Evolutionary conservation across 1,284 basidiomycete genomes (phyloP).

Genomic region (Marasmius tenuissimus): DNA sequence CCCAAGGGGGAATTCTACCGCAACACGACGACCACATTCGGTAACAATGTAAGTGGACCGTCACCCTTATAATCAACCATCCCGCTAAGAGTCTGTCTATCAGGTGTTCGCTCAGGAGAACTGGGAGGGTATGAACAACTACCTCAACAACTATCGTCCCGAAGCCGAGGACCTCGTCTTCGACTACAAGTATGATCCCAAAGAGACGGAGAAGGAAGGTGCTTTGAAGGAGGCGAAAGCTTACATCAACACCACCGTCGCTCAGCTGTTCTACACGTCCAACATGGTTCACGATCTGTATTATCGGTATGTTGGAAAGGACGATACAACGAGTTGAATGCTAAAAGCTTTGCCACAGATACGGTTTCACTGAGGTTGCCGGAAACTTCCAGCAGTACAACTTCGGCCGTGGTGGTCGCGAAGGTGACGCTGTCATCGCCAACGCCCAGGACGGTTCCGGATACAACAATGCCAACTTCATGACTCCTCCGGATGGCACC

Average conservation of each 20-base stretch:
- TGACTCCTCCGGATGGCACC: constrained; percentile 76
- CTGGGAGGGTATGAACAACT: constrained; percentile 81
- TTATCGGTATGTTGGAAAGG: constrained; percentile 46
- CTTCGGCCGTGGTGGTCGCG: constrained; percentile 86
- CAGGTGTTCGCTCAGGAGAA: constrained; percentile 84
- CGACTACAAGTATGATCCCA: constrained; percentile 70
- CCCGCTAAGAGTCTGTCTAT: constrained; percentile 5
- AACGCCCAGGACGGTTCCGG: constrained; percentile 95
- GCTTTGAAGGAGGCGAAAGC: constrained; percentile 68
- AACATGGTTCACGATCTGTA: constrained; percentile 82
- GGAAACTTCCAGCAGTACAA: constrained; percentile 99
- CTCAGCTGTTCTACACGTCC: constrained; percentile 92
- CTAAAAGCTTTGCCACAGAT: constrained; percentile 40
- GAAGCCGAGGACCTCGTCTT: constrained; percentile 57
- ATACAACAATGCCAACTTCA: constrained; percentile 87
- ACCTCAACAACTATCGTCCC: constrained; percentile 81
- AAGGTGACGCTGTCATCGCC: constrained; percentile 88
- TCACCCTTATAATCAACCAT: neutral
- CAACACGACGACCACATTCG: constrained; percentile 81
- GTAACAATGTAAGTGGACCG: constrained; percentile 72
- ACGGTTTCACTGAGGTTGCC: constrained; percentile 88
- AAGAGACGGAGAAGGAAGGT: constrained; percentile 45
- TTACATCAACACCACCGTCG: constrained; percentile 84
- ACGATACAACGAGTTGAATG: constrained; percentile 2
- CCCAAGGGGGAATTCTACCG: constrained; percentile 42